A percentile compares a stretch with the other conserved stretches of the same genome.
Evolutionary conservation across 83 land plant genomes (phyloP).

Genomic region (Picea mariana): DNA sequence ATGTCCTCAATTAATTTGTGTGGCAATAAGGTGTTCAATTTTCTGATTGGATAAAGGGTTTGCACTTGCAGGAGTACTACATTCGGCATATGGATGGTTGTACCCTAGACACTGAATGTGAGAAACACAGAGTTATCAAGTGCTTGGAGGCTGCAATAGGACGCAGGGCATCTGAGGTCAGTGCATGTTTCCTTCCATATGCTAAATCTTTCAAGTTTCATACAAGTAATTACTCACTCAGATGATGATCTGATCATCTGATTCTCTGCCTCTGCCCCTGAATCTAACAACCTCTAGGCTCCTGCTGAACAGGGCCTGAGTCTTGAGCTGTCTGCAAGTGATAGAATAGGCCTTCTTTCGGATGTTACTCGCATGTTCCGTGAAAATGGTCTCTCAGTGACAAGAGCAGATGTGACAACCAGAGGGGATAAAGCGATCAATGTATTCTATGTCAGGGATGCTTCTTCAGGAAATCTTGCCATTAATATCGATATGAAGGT

Average conservation of each 20-base stretch:
- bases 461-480: constrained; percentile 44
- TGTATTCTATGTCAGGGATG: constrained; percentile 72
- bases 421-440: constrained; percentile 58
- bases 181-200: not conserved
- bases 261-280: not conserved
- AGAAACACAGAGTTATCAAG: constrained; percentile 41
- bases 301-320: constrained; percentile 51
- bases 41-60: not conserved
- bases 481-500: constrained; percentile 41
- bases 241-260: not conserved
- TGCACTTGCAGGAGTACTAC: constrained; percentile 46
- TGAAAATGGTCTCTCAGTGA: constrained; percentile 69
- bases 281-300: not conserved
- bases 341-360: constrained; percentile 72
- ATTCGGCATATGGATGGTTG: constrained; percentile 50
- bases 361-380: constrained; percentile 75
- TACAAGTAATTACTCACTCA: not conserved
- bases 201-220: not conserved
- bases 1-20: no score
- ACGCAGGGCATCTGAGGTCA: constrained; percentile 60
- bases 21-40: no score
- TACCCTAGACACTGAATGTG: constrained; percentile 32
- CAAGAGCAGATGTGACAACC: constrained; percentile 75
- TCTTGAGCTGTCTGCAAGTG: constrained; percentile 65
- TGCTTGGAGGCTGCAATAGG: constrained; percentile 68